phyloP scores from a whole-genome alignment of 495 filamentous ascomycete species.

The Xylaria flabelliformis region DNA sequence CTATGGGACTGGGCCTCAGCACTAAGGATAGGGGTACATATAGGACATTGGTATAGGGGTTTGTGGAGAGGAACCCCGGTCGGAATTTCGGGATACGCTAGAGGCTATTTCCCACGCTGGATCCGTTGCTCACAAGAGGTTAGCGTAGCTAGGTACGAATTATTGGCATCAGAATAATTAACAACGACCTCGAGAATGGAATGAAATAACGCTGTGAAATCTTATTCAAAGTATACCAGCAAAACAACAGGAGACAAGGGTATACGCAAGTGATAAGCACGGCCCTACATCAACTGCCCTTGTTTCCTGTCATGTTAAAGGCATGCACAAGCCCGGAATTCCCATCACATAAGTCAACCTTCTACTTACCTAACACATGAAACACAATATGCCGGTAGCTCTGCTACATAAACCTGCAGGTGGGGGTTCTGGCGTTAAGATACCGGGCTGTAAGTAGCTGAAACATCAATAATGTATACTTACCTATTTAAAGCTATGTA shows the following conservation, averaged over 20 bases:
- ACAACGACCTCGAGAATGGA: not conserved
- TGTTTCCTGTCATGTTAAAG: not conserved
- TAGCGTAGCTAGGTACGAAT: not conserved
- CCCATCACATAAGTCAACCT: not conserved
- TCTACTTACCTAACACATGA: slow-evolving; percentile 4
- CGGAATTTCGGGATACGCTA: not conserved
- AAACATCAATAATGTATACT: slow-evolving; percentile 12
- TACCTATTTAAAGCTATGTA: not conserved
- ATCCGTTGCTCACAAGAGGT: not conserved
- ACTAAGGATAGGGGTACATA: slow-evolving; percentile 20
- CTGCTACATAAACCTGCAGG: not conserved
- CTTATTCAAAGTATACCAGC: not conserved
- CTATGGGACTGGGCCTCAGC: not conserved
- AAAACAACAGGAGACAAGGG: not conserved
- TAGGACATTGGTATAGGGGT: slow-evolving; percentile 11
- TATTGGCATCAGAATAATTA: not conserved
- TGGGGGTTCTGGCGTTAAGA: not conserved
- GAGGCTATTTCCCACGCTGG: not conserved
- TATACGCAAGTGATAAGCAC: not conserved
- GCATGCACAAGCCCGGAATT: not conserved
- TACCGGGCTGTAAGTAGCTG: not conserved
- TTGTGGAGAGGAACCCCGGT: not conserved
- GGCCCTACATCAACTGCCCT: not conserved
- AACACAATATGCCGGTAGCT: slow-evolving; percentile 1
- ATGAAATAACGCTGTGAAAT: not conserved